Percentiles rank a stretch among this genome's conserved stretches.
phyloP scores from a whole-genome alignment of 305 asterid genomes.

The Plantago rigida region DNA sequence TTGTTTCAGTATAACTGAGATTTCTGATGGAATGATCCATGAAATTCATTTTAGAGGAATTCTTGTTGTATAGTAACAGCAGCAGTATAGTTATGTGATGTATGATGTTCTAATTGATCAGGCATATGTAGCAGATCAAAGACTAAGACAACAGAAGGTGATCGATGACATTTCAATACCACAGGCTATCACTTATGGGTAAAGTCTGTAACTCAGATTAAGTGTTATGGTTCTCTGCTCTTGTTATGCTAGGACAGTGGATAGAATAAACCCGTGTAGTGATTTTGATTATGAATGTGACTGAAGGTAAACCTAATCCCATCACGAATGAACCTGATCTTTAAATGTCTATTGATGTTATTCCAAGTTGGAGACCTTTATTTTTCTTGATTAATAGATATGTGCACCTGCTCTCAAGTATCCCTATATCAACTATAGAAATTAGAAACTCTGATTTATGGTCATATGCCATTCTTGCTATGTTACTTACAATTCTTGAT shows the following conservation, averaged over 20 bases:
- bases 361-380: background rate
- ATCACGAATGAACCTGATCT: slow-evolving; percentile 1
- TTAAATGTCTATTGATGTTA: background rate
- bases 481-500: slow-evolving; percentile 9
- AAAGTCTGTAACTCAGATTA: slow-evolving; percentile 29
- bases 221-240: slow-evolving; percentile 1
- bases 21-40: background rate
- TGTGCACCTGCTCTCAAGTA: slow-evolving; percentile 5
- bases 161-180: slow-evolving; percentile 57
- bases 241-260: background rate
- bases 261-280: background rate
- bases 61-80: slow-evolving; percentile 5
- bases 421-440: background rate
- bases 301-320: slow-evolving; percentile 6
- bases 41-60: background rate
- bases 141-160: slow-evolving; percentile 55
- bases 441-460: background rate
- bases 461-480: background rate
- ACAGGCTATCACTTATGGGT: slow-evolving; percentile 77
- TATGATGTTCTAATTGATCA: slow-evolving; percentile 27
- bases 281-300: slow-evolving; percentile 15
- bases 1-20: no score
- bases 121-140: slow-evolving; percentile 83
- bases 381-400: slow-evolving; percentile 11
- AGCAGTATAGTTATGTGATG: slow-evolving; percentile 4